Percentiles rank a stretch among this genome's conserved stretches.
Evolutionary conservation across 2,329 filamentous ascomycete genomes (phyloP).

Genomic region (Penicillium crustosum): DNA sequence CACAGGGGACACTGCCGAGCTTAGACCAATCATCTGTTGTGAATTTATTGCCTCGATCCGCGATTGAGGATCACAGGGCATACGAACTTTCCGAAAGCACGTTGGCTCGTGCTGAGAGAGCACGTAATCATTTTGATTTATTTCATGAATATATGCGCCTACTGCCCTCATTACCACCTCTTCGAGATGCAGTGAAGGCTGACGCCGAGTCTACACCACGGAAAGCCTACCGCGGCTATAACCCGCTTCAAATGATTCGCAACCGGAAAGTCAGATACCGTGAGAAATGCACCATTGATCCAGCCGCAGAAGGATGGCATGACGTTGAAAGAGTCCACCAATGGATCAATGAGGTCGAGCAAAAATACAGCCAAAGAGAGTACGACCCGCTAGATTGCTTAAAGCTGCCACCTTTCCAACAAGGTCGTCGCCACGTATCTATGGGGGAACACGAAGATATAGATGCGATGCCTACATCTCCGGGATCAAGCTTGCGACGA

Average conservation of each 20-base stretch:
- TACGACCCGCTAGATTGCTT: constrained; percentile 49
- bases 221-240: constrained; percentile 67
- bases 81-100: constrained; percentile 73
- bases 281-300: constrained; percentile 72
- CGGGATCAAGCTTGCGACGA: constrained; percentile 46
- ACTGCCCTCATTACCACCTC: constrained; percentile 73
- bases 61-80: constrained; percentile 36
- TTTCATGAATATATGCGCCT: constrained; percentile 80
- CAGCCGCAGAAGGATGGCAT: constrained; percentile 72
- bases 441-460: constrained; percentile 25
- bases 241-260: constrained; percentile 87
- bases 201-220: constrained; percentile 20
- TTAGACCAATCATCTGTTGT: constrained; percentile 24
- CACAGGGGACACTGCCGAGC: constrained; percentile 10
- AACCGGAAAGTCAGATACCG: constrained; percentile 83
- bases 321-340: constrained; percentile 68
- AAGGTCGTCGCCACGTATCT: constrained; percentile 17
- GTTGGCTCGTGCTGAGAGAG: constrained; percentile 76
- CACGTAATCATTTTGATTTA: constrained; percentile 80
- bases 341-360: constrained; percentile 73
- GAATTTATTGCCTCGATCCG: constrained; percentile 31
- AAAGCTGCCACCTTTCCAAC: constrained; percentile 45
- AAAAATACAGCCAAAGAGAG: constrained; percentile 45
- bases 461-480: constrained; percentile 31
- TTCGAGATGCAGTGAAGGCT: constrained; percentile 42